These are phyloP conservation scores for Monilinia fructigena DNA, from an alignment of 2,329 filamentous ascomycete genomes.

Conservation along the genomic window DNA sequence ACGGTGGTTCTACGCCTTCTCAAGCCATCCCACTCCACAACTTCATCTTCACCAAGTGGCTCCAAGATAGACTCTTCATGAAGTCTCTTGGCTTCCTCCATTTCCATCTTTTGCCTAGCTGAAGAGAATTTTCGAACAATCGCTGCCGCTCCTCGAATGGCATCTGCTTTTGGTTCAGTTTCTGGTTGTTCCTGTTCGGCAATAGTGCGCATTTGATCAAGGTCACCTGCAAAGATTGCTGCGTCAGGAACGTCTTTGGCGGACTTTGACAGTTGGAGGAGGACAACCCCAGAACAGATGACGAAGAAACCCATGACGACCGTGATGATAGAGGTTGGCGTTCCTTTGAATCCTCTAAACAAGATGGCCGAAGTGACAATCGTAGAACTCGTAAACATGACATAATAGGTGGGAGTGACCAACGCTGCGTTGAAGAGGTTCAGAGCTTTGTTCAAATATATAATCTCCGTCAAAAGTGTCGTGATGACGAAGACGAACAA, in stretches of 20 bases:
- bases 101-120: slow-evolving; percentile 73
- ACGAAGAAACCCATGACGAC: slow-evolving; percentile 91
- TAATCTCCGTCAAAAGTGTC: slow-evolving; percentile 91
- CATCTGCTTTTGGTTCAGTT: slow-evolving; percentile 91
- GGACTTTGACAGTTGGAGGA: slow-evolving; percentile 95
- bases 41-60: slow-evolving; percentile 74
- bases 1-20: slow-evolving; percentile 65
- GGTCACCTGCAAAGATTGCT: slow-evolving; percentile 85
- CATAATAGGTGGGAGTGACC: slow-evolving; percentile 97
- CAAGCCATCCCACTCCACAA: slow-evolving; percentile 85
- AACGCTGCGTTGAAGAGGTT: slow-evolving; percentile 96
- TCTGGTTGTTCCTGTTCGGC: slow-evolving; percentile 96
- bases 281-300: slow-evolving; percentile 88
- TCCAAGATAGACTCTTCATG: slow-evolving; percentile 77
- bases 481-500: slow-evolving; percentile 83
- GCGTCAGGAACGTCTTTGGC: slow-evolving; percentile 95
- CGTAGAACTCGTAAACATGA: slow-evolving; percentile 94
- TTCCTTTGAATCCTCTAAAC: slow-evolving; percentile 92
- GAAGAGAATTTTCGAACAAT: slow-evolving; percentile 81
- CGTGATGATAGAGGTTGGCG: slow-evolving; percentile 74
- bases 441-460: slow-evolving; percentile 96
- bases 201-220: slow-evolving; percentile 93
- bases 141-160: slow-evolving; percentile 85
- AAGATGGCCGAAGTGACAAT: slow-evolving; percentile 91
- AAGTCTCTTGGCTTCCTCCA: slow-evolving; percentile 73